Evolutionary conservation across 192 early-diverging fungal genomes (phyloP).

Genomic region (Funneliformis mosseae): DNA sequence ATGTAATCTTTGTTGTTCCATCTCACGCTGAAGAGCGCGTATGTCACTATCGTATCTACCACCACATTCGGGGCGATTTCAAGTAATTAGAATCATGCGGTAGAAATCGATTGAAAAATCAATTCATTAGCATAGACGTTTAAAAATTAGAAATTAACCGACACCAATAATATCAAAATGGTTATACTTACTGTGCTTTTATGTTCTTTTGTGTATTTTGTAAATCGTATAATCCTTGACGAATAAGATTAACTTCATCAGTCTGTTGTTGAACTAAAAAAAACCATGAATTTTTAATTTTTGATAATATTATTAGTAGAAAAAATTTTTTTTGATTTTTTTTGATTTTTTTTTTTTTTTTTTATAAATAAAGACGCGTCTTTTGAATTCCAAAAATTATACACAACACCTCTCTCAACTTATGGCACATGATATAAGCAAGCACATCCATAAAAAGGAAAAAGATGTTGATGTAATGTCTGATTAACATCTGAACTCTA

Average conservation of each 20-base stretch:
- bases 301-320: too few relatives aligned
- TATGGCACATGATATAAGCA: background rate
- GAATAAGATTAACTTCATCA: slow-evolving; percentile 29
- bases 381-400: too few relatives aligned
- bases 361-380: too few relatives aligned
- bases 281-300: too few relatives aligned
- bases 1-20: slow-evolving; percentile 70
- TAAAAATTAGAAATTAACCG: background rate
- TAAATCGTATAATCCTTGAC: slow-evolving; percentile 34
- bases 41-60: slow-evolving; percentile 83
- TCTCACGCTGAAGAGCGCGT: slow-evolving; percentile 74
- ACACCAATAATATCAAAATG: background rate
- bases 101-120: background rate
- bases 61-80: background rate
- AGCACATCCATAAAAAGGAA: background rate
- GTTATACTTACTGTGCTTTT: slow-evolving; percentile 33
- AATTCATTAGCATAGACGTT: background rate
- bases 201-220: slow-evolving; percentile 30
- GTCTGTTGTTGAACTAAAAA: slow-evolving; percentile 32
- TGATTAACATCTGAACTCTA: slow-evolving; percentile 46
- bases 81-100: background rate
- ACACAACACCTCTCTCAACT: too few relatives aligned
- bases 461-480: background rate
- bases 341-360: too few relatives aligned
- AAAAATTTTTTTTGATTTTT: too few relatives aligned